phyloP scores from a whole-genome alignment of 192 early-diverging fungal genomes.

The Backusella parvicylindrica region DNA sequence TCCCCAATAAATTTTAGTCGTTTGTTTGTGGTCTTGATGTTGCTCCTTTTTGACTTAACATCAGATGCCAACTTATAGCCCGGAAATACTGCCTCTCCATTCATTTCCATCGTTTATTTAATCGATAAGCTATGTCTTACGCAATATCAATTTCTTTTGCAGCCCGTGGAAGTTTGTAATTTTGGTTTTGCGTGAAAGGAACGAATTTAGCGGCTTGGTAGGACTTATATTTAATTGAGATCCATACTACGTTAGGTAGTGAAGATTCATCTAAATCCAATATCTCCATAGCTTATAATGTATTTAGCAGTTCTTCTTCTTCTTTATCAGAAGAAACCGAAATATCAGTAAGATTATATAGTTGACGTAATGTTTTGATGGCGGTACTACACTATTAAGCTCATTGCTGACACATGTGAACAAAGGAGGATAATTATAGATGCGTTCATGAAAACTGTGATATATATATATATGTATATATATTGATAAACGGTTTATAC shows the following conservation, averaged over 20 bases:
- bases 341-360: background rate
- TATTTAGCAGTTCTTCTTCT: background rate
- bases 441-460: background rate
- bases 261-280: background rate
- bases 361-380: background rate
- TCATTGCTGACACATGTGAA: background rate
- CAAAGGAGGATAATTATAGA: background rate
- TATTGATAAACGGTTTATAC: background rate
- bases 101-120: no score
- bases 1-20: no score
- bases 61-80: no score
- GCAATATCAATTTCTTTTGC: no score
- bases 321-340: no score
- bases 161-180: no score
- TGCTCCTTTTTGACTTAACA: no score
- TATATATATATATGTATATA: background rate
- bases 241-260: background rate
- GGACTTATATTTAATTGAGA: background rate
- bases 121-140: no score
- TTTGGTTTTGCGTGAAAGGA: no score
- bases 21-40: no score
- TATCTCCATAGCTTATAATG: background rate
- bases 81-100: no score
- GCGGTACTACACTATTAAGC: background rate
- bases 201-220: no score